Evolutionary conservation across 148 eudicot species (phyloP).

Genomic region (Camellia granthamiana): DNA sequence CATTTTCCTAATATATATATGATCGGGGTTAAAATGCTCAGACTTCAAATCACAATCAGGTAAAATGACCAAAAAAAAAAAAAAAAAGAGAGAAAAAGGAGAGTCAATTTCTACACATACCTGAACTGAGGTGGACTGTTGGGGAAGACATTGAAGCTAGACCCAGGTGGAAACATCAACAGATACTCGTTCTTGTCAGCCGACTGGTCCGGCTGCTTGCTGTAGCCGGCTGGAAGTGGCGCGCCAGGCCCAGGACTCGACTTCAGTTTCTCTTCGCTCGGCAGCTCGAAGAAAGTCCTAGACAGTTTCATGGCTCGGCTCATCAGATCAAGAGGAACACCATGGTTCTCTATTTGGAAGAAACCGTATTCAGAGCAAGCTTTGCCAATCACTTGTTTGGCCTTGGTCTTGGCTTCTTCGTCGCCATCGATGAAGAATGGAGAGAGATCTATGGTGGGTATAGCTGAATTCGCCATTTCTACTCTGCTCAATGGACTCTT

Average conservation of each 20-base stretch:
- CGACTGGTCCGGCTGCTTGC: slow-evolving; percentile 26
- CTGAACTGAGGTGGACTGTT: slow-evolving; percentile 29
- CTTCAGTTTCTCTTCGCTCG: slow-evolving; percentile 29
- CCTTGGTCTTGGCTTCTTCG: slow-evolving; percentile 19
- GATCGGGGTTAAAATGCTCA: too few relatives aligned
- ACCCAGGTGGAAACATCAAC: slow-evolving; percentile 26
- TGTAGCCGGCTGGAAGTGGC: slow-evolving; percentile 36
- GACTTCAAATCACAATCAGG: too few relatives aligned
- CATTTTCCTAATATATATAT: too few relatives aligned
- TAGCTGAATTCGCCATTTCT: slow-evolving; percentile 12
- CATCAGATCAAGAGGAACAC: slow-evolving; percentile 31
- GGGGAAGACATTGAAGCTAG: slow-evolving; percentile 27
- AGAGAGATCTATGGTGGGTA: slow-evolving; percentile 41
- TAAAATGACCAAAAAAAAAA: too few relatives aligned
- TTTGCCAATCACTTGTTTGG: slow-evolving; percentile 14
- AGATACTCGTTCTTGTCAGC: slow-evolving; percentile 34
- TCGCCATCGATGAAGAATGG: slow-evolving; percentile 23
- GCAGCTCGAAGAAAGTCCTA: slow-evolving; percentile 21
- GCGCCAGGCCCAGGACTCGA: slow-evolving; percentile 13
- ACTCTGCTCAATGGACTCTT: background rate
- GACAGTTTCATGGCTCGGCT: slow-evolving; percentile 29
- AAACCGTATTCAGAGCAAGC: slow-evolving; percentile 40
- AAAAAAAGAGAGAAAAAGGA: too few relatives aligned
- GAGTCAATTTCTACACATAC: background rate
- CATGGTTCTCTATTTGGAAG: slow-evolving; percentile 39